Evolutionary conservation across 2,329 filamentous ascomycete species (phyloP).

Genomic region (Cercospora sp.): DNA sequence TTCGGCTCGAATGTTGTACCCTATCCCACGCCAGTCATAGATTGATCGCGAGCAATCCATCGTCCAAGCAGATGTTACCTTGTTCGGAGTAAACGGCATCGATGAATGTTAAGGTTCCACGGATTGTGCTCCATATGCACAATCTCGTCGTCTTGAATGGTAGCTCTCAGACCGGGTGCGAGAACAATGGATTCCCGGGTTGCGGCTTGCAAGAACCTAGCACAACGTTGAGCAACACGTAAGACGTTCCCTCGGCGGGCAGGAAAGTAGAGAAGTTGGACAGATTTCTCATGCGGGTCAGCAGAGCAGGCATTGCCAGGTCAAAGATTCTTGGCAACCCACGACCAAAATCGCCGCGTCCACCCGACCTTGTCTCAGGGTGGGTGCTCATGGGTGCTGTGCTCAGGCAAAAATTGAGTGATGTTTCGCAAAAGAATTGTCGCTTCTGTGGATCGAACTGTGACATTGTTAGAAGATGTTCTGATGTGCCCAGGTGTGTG

Average conservation of each 20-base stretch:
- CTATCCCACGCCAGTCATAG: not conserved
- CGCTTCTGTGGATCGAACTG: constrained; percentile 24
- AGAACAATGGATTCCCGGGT: not conserved
- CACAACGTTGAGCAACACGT: not conserved
- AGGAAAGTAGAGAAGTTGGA: not conserved
- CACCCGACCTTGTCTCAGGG: not conserved
- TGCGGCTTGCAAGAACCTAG: not conserved
- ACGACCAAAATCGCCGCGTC: not conserved
- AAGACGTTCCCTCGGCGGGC: not conserved
- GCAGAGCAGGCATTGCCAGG: not conserved
- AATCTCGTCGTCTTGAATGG: not conserved
- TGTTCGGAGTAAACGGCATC: not conserved
- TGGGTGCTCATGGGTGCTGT: too few relatives aligned
- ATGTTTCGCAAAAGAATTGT: constrained; percentile 11
- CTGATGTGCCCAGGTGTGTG: not conserved
- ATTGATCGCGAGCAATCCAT: not conserved
- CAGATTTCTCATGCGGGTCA: not conserved
- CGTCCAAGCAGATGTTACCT: not conserved
- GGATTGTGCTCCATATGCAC: not conserved
- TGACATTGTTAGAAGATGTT: not conserved
- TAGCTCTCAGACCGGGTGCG: not conserved
- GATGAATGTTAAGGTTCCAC: not conserved
- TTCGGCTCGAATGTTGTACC: not conserved
- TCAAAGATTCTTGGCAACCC: not conserved
- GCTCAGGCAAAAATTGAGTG: not conserved